Evolutionary conservation across 1,139 yeast species (phyloP).

Genomic region (Debaryomyces nepalensis): DNA sequence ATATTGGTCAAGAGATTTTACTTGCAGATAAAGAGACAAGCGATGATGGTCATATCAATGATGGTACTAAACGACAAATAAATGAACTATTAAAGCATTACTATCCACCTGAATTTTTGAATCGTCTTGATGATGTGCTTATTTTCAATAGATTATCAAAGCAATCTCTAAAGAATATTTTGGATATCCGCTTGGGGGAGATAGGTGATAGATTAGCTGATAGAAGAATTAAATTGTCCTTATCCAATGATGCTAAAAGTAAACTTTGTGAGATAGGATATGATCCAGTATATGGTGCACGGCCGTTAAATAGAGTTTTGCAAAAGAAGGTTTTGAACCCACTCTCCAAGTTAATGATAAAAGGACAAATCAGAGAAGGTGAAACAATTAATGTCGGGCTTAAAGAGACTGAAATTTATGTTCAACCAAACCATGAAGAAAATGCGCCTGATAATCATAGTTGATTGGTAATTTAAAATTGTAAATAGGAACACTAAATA

Average conservation of each 20-base stretch:
- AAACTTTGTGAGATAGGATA: conserved; percentile 87
- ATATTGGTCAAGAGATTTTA: conserved; percentile 90
- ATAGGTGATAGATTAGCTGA: conserved; percentile 78
- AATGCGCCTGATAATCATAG: not conserved
- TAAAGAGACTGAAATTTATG: conserved; percentile 32
- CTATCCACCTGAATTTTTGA: conserved; percentile 94
- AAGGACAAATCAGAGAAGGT: conserved; percentile 74
- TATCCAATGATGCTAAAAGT: conserved; percentile 66
- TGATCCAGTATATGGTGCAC: conserved; percentile 90
- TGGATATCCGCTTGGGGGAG: conserved; percentile 81
- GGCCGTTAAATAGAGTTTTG: conserved; percentile 90
- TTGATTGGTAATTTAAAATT: not conserved
- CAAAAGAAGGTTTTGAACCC: conserved; percentile 85
- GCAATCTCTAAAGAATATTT: conserved; percentile 71
- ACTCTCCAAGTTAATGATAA: conserved; percentile 76
- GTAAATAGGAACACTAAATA: conserved; percentile 5
- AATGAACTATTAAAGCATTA: conserved; percentile 66
- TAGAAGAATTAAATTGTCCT: conserved; percentile 69
- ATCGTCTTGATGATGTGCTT: conserved; percentile 87
- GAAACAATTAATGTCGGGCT: conserved; percentile 58
- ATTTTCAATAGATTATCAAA: conserved; percentile 89
- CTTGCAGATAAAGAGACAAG: conserved; percentile 56
- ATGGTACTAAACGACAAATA: conserved; percentile 59
- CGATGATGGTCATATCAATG: conserved; percentile 52
- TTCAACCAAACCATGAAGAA: conserved; percentile 54